Evolutionary conservation across 257 asterid species (phyloP).

Genomic region (Craterostigma plantagineum): DNA sequence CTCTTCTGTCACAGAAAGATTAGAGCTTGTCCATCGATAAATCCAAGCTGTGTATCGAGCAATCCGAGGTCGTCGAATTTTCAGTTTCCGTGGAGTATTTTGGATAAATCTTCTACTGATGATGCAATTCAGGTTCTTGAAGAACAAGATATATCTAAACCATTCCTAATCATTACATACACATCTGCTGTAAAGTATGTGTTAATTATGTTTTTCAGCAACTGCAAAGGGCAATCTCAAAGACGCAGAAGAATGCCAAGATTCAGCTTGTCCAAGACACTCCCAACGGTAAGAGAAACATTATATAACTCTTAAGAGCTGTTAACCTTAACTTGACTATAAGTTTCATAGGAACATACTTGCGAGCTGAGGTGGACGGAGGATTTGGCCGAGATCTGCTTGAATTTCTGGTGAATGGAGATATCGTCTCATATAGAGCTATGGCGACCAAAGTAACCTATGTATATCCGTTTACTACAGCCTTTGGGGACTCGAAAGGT

Average conservation of each 20-base stretch:
- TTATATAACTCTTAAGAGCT: no score
- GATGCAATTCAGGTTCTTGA: conserved; percentile 45
- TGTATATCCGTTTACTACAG: conserved; percentile 82
- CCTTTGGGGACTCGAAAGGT: conserved; percentile 89
- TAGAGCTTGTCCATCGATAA: conserved; percentile 77
- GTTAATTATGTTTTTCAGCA: conserved; percentile 20
- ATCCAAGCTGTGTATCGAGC: conserved; percentile 69
- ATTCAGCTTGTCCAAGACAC: conserved; percentile 53
- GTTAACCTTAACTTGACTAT: no score
- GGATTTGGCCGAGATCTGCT: conserved; percentile 79
- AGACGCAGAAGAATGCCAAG: conserved; percentile 69
- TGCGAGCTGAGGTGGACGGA: conserved; percentile 85
- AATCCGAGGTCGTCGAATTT: conserved; percentile 68
- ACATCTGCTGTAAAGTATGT: neutral
- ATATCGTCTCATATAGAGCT: conserved; percentile 51
- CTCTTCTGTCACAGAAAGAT: conserved; percentile 48
- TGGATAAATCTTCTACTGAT: conserved; percentile 21
- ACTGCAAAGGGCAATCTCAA: conserved; percentile 49
- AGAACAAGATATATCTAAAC: neutral
- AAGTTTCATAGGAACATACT: conserved; percentile 32
- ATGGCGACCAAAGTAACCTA: conserved; percentile 78
- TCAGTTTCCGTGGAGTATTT: conserved; percentile 65
- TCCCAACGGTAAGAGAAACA: conserved; percentile 26
- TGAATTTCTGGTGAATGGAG: conserved; percentile 62
- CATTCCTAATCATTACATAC: neutral